Evolutionary conservation across 768 basidiomycete species (phyloP).

Genomic region (Hygrocybe punicea): DNA sequence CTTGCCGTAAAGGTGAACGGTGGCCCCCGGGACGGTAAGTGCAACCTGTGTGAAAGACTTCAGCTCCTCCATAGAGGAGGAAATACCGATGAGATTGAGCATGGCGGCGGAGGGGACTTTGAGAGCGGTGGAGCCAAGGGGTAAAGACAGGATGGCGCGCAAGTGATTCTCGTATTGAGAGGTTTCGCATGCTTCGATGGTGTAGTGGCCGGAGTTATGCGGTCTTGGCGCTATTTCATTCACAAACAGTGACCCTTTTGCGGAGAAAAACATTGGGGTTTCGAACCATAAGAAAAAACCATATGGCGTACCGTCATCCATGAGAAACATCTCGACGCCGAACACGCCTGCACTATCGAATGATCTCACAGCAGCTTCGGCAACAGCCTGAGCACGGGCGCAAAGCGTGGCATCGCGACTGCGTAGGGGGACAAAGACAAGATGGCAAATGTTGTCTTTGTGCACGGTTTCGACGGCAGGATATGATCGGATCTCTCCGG

Average conservation of each 20-base stretch:
- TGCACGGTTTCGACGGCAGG: conserved; percentile 95
- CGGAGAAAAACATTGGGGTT: not conserved
- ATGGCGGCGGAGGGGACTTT: conserved; percentile 86
- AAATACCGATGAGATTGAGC: conserved; percentile 92
- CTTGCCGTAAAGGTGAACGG: conserved; percentile 94
- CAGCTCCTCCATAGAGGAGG: conserved; percentile 61
- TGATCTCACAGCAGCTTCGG: conserved; percentile 74
- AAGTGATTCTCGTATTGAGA: conserved; percentile 98
- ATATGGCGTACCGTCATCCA: conserved; percentile 64
- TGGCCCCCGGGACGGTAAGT: conserved; percentile 67
- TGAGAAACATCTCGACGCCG: conserved; percentile 97
- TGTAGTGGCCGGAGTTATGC: conserved; percentile 98
- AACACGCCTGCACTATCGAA: conserved; percentile 90
- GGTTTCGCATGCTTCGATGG: conserved; percentile 94
- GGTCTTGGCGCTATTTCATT: conserved; percentile 99
- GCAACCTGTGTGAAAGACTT: conserved; percentile 54
- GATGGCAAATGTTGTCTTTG: conserved; percentile 87
- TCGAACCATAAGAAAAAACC: not conserved
- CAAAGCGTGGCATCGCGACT: conserved; percentile 52
- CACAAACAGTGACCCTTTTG: conserved; percentile 67
- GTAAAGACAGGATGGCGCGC: conserved; percentile 85
- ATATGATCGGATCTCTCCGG: conserved; percentile 76
- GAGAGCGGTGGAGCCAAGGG: conserved; percentile 83
- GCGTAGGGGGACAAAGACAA: conserved; percentile 87
- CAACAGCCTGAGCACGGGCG: conserved; percentile 61